These are phyloP conservation scores for Conticribra weissflogii DNA, from an alignment of 108 stramenopile genomes.

Conservation along the genomic window DNA sequence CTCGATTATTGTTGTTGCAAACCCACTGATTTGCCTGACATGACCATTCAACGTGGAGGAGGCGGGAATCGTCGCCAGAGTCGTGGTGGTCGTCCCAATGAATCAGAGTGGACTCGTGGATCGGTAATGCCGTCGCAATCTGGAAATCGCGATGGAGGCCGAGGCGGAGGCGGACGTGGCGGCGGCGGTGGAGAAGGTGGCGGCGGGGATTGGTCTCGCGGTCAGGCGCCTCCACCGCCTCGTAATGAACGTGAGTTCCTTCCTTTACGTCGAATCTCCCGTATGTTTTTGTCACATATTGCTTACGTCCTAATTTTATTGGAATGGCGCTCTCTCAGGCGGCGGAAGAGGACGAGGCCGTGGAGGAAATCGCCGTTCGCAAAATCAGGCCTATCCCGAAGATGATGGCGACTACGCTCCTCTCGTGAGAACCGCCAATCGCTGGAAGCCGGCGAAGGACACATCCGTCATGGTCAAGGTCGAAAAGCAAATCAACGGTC, in stretches of 20 bases:
- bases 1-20: conserved; percentile 37
- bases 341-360: conserved; percentile 28
- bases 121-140: conserved; percentile 9
- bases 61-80: conserved; percentile 14
- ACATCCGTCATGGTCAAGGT: conserved; percentile 62
- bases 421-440: conserved; percentile 65
- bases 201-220: conserved; percentile 26
- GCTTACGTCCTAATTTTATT: not conserved
- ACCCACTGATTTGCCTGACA: conserved; percentile 39
- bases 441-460: conserved; percentile 78
- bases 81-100: conserved; percentile 13
- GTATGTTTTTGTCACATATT: not conserved
- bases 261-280: not conserved
- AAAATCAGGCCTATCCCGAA: conserved; percentile 5
- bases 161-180: conserved; percentile 16
- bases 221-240: conserved; percentile 34
- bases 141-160: conserved; percentile 4
- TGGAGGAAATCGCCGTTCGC: conserved; percentile 3
- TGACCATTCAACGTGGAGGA: conserved; percentile 24
- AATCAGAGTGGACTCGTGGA: conserved; percentile 26
- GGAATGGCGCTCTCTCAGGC: conserved; percentile 6
- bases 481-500: conserved; percentile 85
- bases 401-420: conserved; percentile 66
- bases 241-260: conserved; percentile 10
- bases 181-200: conserved; percentile 20